A percentile compares a stretch with the other conserved stretches of the same genome.
phyloP scores from a whole-genome alignment of 148 eudicot genomes.

The Rhododendron molle region DNA sequence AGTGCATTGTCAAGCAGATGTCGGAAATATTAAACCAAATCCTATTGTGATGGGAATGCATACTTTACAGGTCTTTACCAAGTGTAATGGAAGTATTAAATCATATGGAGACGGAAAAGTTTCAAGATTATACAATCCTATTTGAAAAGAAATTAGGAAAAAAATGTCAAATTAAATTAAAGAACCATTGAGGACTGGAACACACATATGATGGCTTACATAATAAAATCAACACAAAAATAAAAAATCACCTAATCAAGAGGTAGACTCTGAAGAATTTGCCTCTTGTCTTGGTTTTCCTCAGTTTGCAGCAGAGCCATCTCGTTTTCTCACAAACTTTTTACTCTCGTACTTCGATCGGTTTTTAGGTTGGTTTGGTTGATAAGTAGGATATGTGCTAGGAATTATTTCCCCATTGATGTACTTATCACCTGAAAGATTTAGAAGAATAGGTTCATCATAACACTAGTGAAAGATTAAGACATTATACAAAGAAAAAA shows the following conservation, averaged over 20 bases:
- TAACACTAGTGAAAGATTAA: not conserved
- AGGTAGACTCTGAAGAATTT: conserved; percentile 52
- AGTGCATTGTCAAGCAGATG: not conserved
- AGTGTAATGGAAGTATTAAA: not conserved
- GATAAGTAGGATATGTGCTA: conserved; percentile 85
- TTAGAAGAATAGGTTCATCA: not conserved
- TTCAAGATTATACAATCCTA: not conserved
- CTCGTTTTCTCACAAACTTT: conserved; percentile 75
- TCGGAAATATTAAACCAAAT: not conserved
- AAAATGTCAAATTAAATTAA: not conserved
- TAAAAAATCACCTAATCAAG: conserved; percentile 40
- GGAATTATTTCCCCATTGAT: conserved; percentile 90
- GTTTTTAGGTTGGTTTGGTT: conserved; percentile 58
- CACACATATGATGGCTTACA: not conserved
- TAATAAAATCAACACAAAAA: not conserved
- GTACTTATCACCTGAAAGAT: conserved; percentile 66
- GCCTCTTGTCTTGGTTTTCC: conserved; percentile 56
- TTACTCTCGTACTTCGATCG: conserved; percentile 61
- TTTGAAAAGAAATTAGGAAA: not conserved
- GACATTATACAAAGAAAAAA: not conserved
- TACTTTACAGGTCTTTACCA: not conserved
- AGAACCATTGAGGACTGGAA: not conserved
- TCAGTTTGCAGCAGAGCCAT: conserved; percentile 64
- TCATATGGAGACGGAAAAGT: not conserved
- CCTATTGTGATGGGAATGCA: no score